Evolutionary conservation across 1,139 yeast species (phyloP).

Genomic region (Yamadazyma trypodendri): DNA sequence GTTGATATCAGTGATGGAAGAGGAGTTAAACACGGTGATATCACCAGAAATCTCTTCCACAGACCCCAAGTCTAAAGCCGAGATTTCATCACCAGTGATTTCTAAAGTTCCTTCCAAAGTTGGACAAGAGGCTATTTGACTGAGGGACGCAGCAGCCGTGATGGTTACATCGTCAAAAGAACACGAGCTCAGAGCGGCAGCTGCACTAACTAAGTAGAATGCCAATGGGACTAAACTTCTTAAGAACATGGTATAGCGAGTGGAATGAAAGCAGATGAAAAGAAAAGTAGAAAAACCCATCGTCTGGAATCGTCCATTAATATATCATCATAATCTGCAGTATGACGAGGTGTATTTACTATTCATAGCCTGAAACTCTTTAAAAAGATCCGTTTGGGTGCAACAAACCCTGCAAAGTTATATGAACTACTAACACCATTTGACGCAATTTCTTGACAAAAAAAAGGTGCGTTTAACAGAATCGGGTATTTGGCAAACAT

Average conservation of each 20-base stretch:
- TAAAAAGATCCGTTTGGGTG: not conserved
- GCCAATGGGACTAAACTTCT: slow-evolving; percentile 18
- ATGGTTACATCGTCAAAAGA: slow-evolving; percentile 40
- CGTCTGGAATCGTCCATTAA: slow-evolving; percentile 1
- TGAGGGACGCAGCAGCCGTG: slow-evolving; percentile 37
- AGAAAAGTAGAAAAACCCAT: not conserved
- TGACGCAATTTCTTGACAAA: not conserved
- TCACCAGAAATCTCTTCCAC: slow-evolving; percentile 38
- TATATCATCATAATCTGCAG: not conserved
- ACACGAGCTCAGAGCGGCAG: slow-evolving; percentile 20
- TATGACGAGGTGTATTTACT: not conserved
- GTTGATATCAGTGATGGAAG: slow-evolving; percentile 37
- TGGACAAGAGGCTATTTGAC: slow-evolving; percentile 37
- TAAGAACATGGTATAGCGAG: slow-evolving; percentile 17
- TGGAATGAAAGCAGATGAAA: not conserved
- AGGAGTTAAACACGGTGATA: slow-evolving; percentile 38
- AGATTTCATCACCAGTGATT: slow-evolving; percentile 38
- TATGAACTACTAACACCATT: not conserved
- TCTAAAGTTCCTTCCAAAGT: slow-evolving; percentile 43
- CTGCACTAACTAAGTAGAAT: slow-evolving; percentile 8
- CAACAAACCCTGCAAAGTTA: slow-evolving; percentile 2
- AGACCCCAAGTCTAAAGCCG: slow-evolving; percentile 31
- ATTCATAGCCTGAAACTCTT: too few species aligned
- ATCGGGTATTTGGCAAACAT: not conserved
- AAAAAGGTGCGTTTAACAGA: not conserved